A percentile compares a stretch with the other conserved stretches of the same genome.
phyloP scores from a whole-genome alignment of 257 asterid genomes.

The Nicotiana undulata region DNA sequence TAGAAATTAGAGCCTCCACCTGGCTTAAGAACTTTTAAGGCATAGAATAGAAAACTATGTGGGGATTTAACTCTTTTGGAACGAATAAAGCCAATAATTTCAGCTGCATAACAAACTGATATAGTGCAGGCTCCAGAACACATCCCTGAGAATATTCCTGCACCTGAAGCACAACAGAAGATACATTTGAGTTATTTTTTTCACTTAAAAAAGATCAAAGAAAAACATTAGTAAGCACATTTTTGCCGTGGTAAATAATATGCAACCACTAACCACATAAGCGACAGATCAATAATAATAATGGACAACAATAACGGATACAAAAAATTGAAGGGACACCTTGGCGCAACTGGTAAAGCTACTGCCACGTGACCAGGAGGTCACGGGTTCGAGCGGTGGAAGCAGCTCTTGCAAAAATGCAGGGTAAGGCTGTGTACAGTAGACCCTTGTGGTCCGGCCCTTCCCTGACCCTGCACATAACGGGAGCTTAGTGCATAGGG shows the following conservation, averaged over 20 bases:
- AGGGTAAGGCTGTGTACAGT: too few relatives aligned
- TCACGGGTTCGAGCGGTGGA: too few relatives aligned
- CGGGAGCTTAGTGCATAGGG: too few relatives aligned
- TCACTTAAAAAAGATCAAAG: too few relatives aligned
- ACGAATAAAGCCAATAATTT: neutral
- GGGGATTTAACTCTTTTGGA: neutral
- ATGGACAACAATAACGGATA: neutral
- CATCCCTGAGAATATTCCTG: conserved; percentile 7
- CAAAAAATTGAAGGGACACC: neutral
- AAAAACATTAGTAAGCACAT: neutral
- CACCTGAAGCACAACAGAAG: neutral
- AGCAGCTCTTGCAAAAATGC: too few relatives aligned
- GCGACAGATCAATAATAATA: too few relatives aligned
- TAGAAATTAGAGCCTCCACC: conserved; percentile 3
- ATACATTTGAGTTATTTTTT: neutral
- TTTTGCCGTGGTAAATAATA: too few relatives aligned
- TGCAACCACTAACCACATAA: too few relatives aligned
- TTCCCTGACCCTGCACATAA: too few relatives aligned
- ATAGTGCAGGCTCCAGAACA: neutral
- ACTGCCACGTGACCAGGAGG: too few relatives aligned
- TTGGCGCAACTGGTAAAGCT: too few relatives aligned
- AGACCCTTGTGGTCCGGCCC: too few relatives aligned
- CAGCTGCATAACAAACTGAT: neutral
- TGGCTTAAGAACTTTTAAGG: neutral
- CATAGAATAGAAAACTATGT: neutral